Percentiles rank a stretch among this genome's conserved stretches.
Conservation (phyloP, 2,329 filamentous ascomycete species). For the Penicillium sclerotigenum region DNA sequence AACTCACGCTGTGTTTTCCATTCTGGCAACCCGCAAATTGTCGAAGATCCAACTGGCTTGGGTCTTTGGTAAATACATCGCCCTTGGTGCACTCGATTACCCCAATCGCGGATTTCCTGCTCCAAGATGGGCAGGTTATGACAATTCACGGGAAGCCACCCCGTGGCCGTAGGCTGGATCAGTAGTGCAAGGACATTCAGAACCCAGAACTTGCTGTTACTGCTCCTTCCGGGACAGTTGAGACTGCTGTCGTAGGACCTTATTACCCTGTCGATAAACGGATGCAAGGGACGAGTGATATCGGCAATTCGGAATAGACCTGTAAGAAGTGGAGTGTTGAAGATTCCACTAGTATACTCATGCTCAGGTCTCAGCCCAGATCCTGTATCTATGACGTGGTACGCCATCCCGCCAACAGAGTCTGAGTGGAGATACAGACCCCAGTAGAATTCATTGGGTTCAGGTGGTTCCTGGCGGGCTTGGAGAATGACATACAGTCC, state of each 20-base stretch:
- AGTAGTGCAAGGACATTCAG: conserved; percentile 17
- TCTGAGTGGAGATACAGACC: conserved; percentile 26
- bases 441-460: conserved; percentile 31
- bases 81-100: conserved; percentile 18
- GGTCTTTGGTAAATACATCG: conserved; percentile 17
- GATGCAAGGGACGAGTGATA: conserved; percentile 9
- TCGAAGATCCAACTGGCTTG: conserved; percentile 14
- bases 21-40: conserved; percentile 5
- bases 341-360: conserved; percentile 12
- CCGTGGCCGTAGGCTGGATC: background rate
- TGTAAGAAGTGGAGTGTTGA: conserved; percentile 24
- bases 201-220: conserved; percentile 21
- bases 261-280: conserved; percentile 18
- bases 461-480: conserved; percentile 24
- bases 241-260: conserved; percentile 18
- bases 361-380: conserved; percentile 22
- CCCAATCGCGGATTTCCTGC: conserved; percentile 22
- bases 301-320: conserved; percentile 23
- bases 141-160: conserved; percentile 7
- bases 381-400: conserved; percentile 23
- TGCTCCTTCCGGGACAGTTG: conserved; percentile 16
- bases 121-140: conserved; percentile 15
- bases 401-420: conserved; percentile 13
- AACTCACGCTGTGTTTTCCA: conserved; percentile 1
- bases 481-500: conserved; percentile 27